Evolutionary conservation across 768 basidiomycete genomes (phyloP).

Genomic region (Calocera viscosa): DNA sequence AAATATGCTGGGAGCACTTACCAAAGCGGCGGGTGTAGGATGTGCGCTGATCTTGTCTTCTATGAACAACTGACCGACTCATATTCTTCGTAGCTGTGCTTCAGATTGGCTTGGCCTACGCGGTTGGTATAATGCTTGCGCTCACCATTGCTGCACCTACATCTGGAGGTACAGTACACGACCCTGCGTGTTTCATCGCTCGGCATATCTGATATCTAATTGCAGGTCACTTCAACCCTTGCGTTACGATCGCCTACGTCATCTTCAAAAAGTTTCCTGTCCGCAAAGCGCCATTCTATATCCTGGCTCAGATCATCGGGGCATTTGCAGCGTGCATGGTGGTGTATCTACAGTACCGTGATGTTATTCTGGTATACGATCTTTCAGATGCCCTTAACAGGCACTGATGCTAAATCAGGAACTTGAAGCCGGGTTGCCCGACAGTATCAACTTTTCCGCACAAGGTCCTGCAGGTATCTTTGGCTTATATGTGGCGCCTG

Average conservation of each 20-base stretch:
- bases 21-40: slow-evolving; percentile 33
- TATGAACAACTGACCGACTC: slow-evolving; percentile 4
- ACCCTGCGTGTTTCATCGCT: neutral
- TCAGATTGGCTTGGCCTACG: slow-evolving; percentile 48
- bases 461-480: slow-evolving; percentile 38
- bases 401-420: neutral
- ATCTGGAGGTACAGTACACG: slow-evolving; percentile 31
- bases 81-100: slow-evolving; percentile 33
- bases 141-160: slow-evolving; percentile 39
- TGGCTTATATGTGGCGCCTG: slow-evolving; percentile 36
- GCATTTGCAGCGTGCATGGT: slow-evolving; percentile 49
- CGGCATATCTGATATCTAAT: neutral
- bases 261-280: slow-evolving; percentile 63
- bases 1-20: slow-evolving; percentile 38
- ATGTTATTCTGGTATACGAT: slow-evolving; percentile 27
- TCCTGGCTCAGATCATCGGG: slow-evolving; percentile 52
- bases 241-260: slow-evolving; percentile 56
- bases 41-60: slow-evolving; percentile 30
- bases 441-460: slow-evolving; percentile 28
- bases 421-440: slow-evolving; percentile 28
- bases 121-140: slow-evolving; percentile 48
- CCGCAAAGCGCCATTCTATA: slow-evolving; percentile 71
- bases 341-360: slow-evolving; percentile 51
- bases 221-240: slow-evolving; percentile 49
- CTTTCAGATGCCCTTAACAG: too few species aligned